phyloP scores from a whole-genome alignment of 352 stramenopile species.

The Phytophthora citricola region DNA sequence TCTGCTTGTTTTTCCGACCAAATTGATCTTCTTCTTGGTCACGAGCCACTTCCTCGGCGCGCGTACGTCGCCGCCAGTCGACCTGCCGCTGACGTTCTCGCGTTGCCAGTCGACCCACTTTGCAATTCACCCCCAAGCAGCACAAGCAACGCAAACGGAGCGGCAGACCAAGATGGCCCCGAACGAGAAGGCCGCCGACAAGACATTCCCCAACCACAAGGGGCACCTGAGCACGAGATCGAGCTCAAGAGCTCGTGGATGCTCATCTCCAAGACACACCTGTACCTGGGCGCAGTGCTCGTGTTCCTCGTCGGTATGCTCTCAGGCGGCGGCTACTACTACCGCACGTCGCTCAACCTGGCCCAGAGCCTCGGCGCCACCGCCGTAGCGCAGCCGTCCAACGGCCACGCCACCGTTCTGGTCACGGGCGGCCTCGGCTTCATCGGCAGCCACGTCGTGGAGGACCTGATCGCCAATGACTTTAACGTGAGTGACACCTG shows the following conservation, averaged over 20 bases:
- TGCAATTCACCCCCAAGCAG: constrained; percentile 41
- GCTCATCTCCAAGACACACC: constrained; percentile 69
- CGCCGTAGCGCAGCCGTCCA: constrained; percentile 26
- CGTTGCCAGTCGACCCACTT: constrained; percentile 27
- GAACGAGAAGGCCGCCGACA: constrained; percentile 20
- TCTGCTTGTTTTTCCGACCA: constrained; percentile 19
- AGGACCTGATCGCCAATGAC: constrained; percentile 74
- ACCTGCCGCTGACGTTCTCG: constrained; percentile 15
- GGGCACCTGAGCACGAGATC: constrained; percentile 50
- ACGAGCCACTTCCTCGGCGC: background rate
- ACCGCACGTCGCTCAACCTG: constrained; percentile 40
- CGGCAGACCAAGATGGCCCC: constrained; percentile 17
- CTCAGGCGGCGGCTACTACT: constrained; percentile 70
- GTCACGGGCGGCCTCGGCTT: constrained; percentile 85
- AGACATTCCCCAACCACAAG: constrained; percentile 51
- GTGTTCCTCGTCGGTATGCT: constrained; percentile 72
- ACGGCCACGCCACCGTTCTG: constrained; percentile 61
- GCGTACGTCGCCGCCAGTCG: constrained; percentile 21
- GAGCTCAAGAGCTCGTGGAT: constrained; percentile 73
- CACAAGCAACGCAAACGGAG: constrained; percentile 28
- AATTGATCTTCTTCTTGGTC: constrained; percentile 23
- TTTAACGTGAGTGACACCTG: constrained; percentile 59
- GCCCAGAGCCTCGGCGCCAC: constrained; percentile 29
- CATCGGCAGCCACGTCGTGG: constrained; percentile 85
- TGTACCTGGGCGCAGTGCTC: constrained; percentile 68